Evolutionary conservation across 176 grass and related monocot species (phyloP).

Genomic region (Lolium rigidum): DNA sequence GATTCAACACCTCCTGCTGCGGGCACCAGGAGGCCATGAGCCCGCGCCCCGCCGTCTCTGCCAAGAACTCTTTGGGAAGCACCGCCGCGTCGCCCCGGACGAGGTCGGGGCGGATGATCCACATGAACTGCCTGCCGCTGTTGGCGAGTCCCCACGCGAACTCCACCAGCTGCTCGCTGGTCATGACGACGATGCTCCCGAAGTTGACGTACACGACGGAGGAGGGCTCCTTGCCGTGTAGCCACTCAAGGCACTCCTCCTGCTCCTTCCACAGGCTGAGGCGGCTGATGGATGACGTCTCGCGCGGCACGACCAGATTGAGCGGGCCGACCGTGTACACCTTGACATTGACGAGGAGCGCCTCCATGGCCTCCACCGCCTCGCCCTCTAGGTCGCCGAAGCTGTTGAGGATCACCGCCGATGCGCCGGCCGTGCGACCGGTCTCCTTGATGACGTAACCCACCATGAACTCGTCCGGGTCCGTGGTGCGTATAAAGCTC

Average conservation of each 20-base stretch:
- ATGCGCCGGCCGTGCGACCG: not conserved
- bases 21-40: slow-evolving; percentile 75
- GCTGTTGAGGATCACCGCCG: not conserved
- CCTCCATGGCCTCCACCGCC: slow-evolving; percentile 8
- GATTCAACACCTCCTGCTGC: slow-evolving; percentile 69
- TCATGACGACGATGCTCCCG: slow-evolving; percentile 52
- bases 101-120: slow-evolving; percentile 74
- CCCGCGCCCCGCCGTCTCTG: slow-evolving; percentile 53
- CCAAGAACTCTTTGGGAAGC: slow-evolving; percentile 60
- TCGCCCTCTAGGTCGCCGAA: not conserved
- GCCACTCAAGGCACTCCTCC: slow-evolving; percentile 2
- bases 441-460: slow-evolving; percentile 3
- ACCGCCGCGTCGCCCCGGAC: slow-evolving; percentile 60
- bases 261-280: not conserved
- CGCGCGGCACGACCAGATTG: not conserved
- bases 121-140: slow-evolving; percentile 63
- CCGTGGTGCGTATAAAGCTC: not conserved
- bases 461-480: slow-evolving; percentile 1
- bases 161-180: slow-evolving; percentile 42
- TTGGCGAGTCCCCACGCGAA: slow-evolving; percentile 84
- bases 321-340: slow-evolving; percentile 2
- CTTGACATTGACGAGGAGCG: not conserved
- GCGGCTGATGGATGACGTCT: not conserved
- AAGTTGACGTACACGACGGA: slow-evolving; percentile 68
- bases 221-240: not conserved